Evolutionary conservation across 805 yeast species (phyloP).

Genomic region (Candida krabiensis): DNA sequence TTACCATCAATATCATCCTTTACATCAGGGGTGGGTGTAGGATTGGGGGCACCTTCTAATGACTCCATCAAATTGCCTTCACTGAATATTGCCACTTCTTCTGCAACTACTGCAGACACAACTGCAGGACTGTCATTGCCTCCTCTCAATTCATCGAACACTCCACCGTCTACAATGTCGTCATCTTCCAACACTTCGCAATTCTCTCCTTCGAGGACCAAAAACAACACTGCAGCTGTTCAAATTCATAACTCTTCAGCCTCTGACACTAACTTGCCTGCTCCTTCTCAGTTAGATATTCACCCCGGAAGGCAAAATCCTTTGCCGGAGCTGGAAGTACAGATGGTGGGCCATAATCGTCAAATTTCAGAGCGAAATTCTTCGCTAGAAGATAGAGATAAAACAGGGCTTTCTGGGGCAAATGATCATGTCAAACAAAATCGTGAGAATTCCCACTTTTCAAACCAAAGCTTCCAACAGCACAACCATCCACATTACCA

Average conservation of each 20-base stretch:
- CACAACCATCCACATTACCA: too few species aligned
- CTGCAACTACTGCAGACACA: slow-evolving; percentile 7
- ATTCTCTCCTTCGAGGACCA: too few species aligned
- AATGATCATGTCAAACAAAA: too few species aligned
- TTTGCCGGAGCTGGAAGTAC: neutral
- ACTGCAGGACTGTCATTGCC: slow-evolving; percentile 6
- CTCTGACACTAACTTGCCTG: slow-evolving; percentile 13
- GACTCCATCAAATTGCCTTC: slow-evolving; percentile 21
- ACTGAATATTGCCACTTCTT: slow-evolving; percentile 7
- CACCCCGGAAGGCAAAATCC: slow-evolving; percentile 21
- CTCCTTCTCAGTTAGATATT: slow-evolving; percentile 20
- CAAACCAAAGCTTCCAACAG: too few species aligned
- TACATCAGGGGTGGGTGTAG: slow-evolving; percentile 9
- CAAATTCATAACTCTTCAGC: slow-evolving; percentile 6
- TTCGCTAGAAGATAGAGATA: too few species aligned
- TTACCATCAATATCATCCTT: slow-evolving; percentile 42
- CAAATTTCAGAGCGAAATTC: too few species aligned
- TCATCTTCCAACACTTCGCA: slow-evolving; percentile 4
- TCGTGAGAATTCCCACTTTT: too few species aligned
- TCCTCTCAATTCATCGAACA: slow-evolving; percentile 7
- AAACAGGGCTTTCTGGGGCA: too few species aligned
- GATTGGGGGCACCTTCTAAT: neutral
- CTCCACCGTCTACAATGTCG: slow-evolving; percentile 5
- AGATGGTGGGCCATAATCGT: too few species aligned
- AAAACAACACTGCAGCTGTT: too few species aligned